phyloP scores from a whole-genome alignment of 2,329 filamentous ascomycete species.

The Teratosphaeria destructans region DNA sequence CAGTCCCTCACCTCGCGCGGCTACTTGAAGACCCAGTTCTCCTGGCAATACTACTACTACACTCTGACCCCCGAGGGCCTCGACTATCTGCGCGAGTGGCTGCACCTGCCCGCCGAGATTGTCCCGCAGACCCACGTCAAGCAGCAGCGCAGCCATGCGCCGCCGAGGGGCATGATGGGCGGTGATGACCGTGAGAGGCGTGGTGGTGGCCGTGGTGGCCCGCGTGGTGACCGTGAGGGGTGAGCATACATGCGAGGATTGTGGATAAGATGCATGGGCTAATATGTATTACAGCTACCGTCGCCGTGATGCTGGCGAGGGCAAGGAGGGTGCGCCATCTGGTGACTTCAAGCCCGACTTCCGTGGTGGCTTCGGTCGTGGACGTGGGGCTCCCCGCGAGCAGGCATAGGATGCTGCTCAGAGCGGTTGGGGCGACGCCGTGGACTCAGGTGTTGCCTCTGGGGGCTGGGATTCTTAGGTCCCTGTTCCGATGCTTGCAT shows the following conservation, averaged over 20 bases:
- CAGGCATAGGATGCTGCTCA: slow-evolving; percentile 27
- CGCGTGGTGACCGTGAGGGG: slow-evolving; percentile 66
- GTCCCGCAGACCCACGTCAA: slow-evolving; percentile 99
- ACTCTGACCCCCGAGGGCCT: slow-evolving; percentile 96
- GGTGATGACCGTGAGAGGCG: slow-evolving; percentile 74
- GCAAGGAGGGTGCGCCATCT: slow-evolving; percentile 73
- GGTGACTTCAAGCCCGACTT: slow-evolving; percentile 87
- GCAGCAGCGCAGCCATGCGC: slow-evolving; percentile 97
- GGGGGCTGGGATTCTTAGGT: background rate
- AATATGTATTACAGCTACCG: slow-evolving; percentile 16
- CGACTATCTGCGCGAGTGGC: slow-evolving; percentile 99
- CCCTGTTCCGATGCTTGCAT: background rate
- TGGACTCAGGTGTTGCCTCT: background rate
- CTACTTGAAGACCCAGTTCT: slow-evolving; percentile 99
- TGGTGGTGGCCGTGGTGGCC: slow-evolving; percentile 65
- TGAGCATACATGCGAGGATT: background rate
- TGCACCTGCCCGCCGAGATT: slow-evolving; percentile 98
- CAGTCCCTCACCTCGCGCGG: slow-evolving; percentile 97
- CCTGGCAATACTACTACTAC: slow-evolving; percentile 99
- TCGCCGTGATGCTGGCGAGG: slow-evolving; percentile 44
- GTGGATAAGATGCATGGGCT: background rate
- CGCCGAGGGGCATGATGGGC: slow-evolving; percentile 96
- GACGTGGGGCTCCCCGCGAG: slow-evolving; percentile 59
- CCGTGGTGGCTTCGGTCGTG: slow-evolving; percentile 46
- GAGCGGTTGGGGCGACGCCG: slow-evolving; percentile 5